These are phyloP conservation scores for Saccharomyces hybrid DNA, from an alignment of 1,139 yeast species.

Conservation along the genomic window DNA sequence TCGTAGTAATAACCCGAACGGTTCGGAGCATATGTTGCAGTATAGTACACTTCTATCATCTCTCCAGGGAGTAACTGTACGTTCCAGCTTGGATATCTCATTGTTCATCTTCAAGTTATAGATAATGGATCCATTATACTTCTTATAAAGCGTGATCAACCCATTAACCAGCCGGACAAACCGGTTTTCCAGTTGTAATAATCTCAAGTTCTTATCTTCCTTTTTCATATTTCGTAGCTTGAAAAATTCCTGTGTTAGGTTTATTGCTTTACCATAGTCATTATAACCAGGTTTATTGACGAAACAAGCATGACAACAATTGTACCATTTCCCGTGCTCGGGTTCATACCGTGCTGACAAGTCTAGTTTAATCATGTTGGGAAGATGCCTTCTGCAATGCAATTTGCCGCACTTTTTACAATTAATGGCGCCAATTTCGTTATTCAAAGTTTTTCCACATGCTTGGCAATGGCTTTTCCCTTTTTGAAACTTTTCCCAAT, in stretches of 20 bases:
- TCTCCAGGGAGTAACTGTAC: conserved; percentile 61
- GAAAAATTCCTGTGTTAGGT: conserved; percentile 42
- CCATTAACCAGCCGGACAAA: conserved; percentile 42
- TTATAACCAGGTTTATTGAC: conserved; percentile 47
- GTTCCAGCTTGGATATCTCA: conserved; percentile 39
- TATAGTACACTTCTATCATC: conserved; percentile 42
- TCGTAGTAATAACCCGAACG: conserved; percentile 51
- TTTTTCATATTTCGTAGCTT: conserved; percentile 35
- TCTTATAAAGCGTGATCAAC: conserved; percentile 18
- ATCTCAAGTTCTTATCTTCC: conserved; percentile 40
- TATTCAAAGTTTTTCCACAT: conserved; percentile 40
- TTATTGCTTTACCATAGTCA: conserved; percentile 37
- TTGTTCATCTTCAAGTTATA: conserved; percentile 20
- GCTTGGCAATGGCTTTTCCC: conserved; percentile 32
- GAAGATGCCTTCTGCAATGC: conserved; percentile 60
- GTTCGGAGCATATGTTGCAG: conserved; percentile 59
- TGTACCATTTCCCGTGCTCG: conserved; percentile 53
- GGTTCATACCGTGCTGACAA: conserved; percentile 42
- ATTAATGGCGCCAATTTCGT: conserved; percentile 48
- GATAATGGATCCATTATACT: conserved; percentile 17
- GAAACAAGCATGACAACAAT: conserved; percentile 63
- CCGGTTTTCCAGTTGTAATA: conserved; percentile 57
- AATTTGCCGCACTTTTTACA: conserved; percentile 68
- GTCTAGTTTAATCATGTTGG: conserved; percentile 42
- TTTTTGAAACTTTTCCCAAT: conserved; percentile 53